A percentile compares a stretch with the other conserved stretches of the same genome.
Evolutionary conservation across 768 basidiomycete genomes (phyloP).

Genomic region (Xanthoconium purpureum): DNA sequence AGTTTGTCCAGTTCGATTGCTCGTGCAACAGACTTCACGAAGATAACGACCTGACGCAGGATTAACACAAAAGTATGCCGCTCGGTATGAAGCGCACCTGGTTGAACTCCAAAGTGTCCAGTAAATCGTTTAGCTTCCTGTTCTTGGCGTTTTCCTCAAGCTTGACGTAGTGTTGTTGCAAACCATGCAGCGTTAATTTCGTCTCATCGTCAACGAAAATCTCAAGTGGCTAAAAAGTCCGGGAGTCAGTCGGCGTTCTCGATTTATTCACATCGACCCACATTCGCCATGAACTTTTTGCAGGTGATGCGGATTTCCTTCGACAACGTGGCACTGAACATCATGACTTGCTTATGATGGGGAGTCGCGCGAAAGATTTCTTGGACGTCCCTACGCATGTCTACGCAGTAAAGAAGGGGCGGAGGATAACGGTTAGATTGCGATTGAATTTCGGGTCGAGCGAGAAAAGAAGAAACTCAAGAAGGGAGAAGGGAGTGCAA

Average conservation of each 20-base stretch:
- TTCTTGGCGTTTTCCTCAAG: conserved; percentile 95
- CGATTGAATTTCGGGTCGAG: conserved; percentile 46
- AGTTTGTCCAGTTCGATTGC: conserved; percentile 96
- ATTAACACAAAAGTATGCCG: neutral
- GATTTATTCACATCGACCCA: conserved; percentile 39
- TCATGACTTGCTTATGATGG: conserved; percentile 99
- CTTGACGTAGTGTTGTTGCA: conserved; percentile 98
- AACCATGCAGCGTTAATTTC: conserved; percentile 94
- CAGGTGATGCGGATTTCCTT: conserved; percentile 97
- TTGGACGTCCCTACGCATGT: conserved; percentile 99
- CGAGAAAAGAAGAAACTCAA: conserved; percentile 51
- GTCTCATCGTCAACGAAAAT: conserved; percentile 99
- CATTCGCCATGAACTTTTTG: conserved; percentile 99
- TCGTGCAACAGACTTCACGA: conserved; percentile 96
- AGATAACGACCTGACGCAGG: conserved; percentile 84
- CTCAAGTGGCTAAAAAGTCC: conserved; percentile 78
- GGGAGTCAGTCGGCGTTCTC: neutral
- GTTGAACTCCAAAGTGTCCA: conserved; percentile 97
- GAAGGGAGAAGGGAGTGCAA: conserved; percentile 28
- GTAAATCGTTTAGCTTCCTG: conserved; percentile 91
- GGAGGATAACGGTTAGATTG: conserved; percentile 62
- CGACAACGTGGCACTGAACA: conserved; percentile 98
- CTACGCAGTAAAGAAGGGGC: conserved; percentile 58
- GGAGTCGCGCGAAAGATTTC: conserved; percentile 99
- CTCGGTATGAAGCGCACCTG: conserved; percentile 52